Percentiles rank a stretch among this genome's conserved stretches.
Evolutionary conservation across 345 rosid genomes (phyloP).

Genomic region (Hibiscus mutabilis): DNA sequence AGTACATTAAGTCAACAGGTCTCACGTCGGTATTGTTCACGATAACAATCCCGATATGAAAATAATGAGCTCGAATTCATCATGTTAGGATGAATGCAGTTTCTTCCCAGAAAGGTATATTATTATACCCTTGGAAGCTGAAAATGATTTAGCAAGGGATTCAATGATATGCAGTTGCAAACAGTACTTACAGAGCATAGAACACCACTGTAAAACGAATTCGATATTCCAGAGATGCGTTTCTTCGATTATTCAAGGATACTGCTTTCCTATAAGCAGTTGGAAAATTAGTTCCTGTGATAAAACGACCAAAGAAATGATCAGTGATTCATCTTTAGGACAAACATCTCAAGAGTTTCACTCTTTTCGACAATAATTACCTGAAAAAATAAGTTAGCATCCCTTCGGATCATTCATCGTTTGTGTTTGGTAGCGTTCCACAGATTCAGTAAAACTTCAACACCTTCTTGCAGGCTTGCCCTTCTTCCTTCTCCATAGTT

Average conservation of each 20-base stretch:
- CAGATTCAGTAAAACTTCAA: background rate
- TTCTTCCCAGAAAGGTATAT: background rate
- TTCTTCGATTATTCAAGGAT: background rate
- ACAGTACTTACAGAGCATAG: background rate
- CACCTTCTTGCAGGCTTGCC: background rate
- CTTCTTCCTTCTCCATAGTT: background rate
- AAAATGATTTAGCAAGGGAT: background rate
- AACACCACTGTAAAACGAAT: background rate
- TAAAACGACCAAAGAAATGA: no score
- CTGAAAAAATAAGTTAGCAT: background rate
- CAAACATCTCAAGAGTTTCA: background rate
- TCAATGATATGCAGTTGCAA: background rate
- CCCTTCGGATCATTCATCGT: background rate
- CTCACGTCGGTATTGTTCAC: background rate
- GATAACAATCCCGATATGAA: background rate
- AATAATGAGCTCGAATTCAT: background rate
- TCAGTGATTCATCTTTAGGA: background rate
- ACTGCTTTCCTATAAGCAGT: background rate
- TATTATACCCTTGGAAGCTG: background rate
- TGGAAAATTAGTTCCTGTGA: background rate
- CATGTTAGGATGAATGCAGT: background rate
- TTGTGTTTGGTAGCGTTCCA: background rate
- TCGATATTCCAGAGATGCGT: background rate
- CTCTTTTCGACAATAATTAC: background rate
- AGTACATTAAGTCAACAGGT: no score